These are phyloP conservation scores for Neoboletus magnificus DNA, from an alignment of 768 basidiomycete genomes.

Conservation along the genomic window DNA sequence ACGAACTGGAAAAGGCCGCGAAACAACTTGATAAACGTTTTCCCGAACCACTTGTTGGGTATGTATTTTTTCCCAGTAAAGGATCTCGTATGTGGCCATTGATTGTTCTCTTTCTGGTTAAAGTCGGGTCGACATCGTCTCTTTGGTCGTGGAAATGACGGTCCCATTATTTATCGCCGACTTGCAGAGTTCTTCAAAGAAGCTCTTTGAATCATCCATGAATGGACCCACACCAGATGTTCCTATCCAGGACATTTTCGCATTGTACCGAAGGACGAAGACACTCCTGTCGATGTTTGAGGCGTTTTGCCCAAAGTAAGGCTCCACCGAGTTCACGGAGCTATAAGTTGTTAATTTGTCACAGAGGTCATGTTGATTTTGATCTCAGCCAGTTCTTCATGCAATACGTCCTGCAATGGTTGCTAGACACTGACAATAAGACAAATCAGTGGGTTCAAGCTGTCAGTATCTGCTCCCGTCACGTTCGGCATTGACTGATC, in stretches of 20 bases:
- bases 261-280: slow-evolving; percentile 76
- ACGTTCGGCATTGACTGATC: slow-evolving; percentile 5
- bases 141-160: slow-evolving; percentile 64
- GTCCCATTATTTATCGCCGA: slow-evolving; percentile 67
- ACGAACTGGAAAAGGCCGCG: slow-evolving; percentile 83
- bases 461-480: slow-evolving; percentile 46
- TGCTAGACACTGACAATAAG: slow-evolving; percentile 83
- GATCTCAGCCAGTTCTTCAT: slow-evolving; percentile 79
- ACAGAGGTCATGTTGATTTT: slow-evolving; percentile 58
- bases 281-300: slow-evolving; percentile 73
- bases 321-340: slow-evolving; percentile 9
- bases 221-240: slow-evolving; percentile 85
- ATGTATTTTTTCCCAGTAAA: slow-evolving; percentile 24
- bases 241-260: slow-evolving; percentile 87
- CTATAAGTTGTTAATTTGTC: background rate
- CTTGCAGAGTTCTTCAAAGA: slow-evolving; percentile 65
- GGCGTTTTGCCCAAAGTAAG: slow-evolving; percentile 79
- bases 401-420: slow-evolving; percentile 84
- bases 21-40: slow-evolving; percentile 87
- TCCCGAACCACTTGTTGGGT: slow-evolving; percentile 80
- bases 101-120: background rate
- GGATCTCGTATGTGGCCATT: background rate
- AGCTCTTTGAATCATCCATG: slow-evolving; percentile 77
- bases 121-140: slow-evolving; percentile 73
- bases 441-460: slow-evolving; percentile 93